Conservation (phyloP, 805 yeast species). For the Groenewaldozyma tartarivorans region DNA sequence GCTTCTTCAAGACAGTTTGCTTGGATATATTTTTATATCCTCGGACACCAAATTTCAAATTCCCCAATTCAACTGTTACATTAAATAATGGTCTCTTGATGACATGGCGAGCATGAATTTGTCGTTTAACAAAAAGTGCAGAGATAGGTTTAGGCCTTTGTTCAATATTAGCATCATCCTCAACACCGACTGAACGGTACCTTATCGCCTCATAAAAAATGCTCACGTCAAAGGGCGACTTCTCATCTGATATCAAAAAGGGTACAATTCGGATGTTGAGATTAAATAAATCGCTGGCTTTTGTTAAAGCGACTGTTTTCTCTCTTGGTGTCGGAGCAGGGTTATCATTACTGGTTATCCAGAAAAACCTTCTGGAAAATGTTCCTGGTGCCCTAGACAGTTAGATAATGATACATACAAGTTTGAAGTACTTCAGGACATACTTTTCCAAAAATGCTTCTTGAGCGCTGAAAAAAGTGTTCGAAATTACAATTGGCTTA, state of each 20-base stretch:
- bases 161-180: slow-evolving; percentile 23
- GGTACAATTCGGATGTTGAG: slow-evolving; percentile 50
- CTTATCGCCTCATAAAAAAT: slow-evolving; percentile 44
- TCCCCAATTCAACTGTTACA: slow-evolving; percentile 48
- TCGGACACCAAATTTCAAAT: slow-evolving; percentile 52
- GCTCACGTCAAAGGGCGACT: slow-evolving; percentile 34
- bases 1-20: slow-evolving; percentile 41
- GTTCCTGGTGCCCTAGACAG: slow-evolving; percentile 34
- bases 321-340: slow-evolving; percentile 40
- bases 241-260: slow-evolving; percentile 39
- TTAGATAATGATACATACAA: too few species aligned
- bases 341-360: slow-evolving; percentile 66
- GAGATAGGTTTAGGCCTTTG: slow-evolving; percentile 17
- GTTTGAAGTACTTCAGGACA: too few species aligned
- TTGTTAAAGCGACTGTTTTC: slow-evolving; percentile 38
- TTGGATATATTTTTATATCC: slow-evolving; percentile 60
- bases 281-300: slow-evolving; percentile 52
- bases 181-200: slow-evolving; percentile 5
- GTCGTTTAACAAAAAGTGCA: slow-evolving; percentile 15
- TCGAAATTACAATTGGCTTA: slow-evolving; percentile 28
- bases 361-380: slow-evolving; percentile 49
- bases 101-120: slow-evolving; percentile 47
- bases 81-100: slow-evolving; percentile 54
- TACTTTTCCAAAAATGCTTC: neutral
- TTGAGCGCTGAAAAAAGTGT: slow-evolving; percentile 37